These are phyloP conservation scores for Fusarium sp. DNA, from an alignment of 2,329 filamentous ascomycete species.

Conservation along the genomic window DNA sequence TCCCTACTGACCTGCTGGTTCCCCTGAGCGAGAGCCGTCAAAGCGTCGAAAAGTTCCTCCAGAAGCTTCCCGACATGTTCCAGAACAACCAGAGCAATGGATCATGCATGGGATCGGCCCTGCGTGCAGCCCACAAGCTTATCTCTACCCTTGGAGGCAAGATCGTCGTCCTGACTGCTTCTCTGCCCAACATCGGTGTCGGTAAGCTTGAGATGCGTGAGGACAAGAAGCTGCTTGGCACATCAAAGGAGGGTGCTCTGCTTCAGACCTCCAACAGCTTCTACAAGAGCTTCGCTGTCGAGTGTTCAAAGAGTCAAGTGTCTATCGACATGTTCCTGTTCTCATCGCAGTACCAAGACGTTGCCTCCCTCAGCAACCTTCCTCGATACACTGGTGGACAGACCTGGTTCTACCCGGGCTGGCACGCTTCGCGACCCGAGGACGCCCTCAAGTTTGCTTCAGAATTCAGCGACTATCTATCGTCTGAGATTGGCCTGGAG, in stretches of 20 bases:
- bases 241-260: slow-evolving; percentile 88
- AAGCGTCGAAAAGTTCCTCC: slow-evolving; percentile 91
- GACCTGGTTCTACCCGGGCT: slow-evolving; percentile 98
- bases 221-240: slow-evolving; percentile 95
- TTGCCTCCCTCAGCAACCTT: slow-evolving; percentile 94
- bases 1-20: slow-evolving; percentile 90
- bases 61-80: slow-evolving; percentile 96
- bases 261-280: slow-evolving; percentile 95
- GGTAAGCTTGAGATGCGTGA: slow-evolving; percentile 94
- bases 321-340: slow-evolving; percentile 99
- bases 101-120: slow-evolving; percentile 94
- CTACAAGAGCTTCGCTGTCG: slow-evolving; percentile 99
- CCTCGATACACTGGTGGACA: slow-evolving; percentile 97
- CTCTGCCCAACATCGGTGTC: slow-evolving; percentile 88
- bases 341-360: slow-evolving; percentile 95
- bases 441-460: slow-evolving; percentile 98
- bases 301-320: slow-evolving; percentile 98
- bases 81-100: slow-evolving; percentile 89
- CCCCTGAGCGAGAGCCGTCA: slow-evolving; percentile 88
- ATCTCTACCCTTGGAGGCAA: slow-evolving; percentile 96
- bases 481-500: slow-evolving; percentile 94
- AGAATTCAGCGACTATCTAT: slow-evolving; percentile 97
- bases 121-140: slow-evolving; percentile 93
- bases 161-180: slow-evolving; percentile 90
- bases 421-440: slow-evolving; percentile 93